Base-by-base conservation (phyloP, 1,284 basidiomycete genomes). In the Sutorius eximius region DNA sequence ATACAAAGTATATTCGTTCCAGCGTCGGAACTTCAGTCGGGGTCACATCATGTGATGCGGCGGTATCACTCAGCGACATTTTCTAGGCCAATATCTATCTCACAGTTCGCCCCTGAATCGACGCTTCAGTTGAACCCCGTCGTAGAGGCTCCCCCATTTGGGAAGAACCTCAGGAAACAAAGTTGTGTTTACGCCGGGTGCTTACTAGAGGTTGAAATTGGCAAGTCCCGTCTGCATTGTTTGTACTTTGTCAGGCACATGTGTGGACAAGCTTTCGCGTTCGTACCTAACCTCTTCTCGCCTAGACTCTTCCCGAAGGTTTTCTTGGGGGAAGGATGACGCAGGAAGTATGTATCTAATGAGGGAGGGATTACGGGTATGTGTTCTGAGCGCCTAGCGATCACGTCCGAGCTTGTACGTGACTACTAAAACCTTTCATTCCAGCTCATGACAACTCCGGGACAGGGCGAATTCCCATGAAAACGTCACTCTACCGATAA, bases 171-270 rank as follows among this genome's bases (percentile, higher is more conserved):
- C 30, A 15, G 5, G 30, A 41, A 58, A 53, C 32, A 45, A 55
- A 13, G 56, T 54, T 57, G 43, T 32, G 38, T 27, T 45, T 45
- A 53, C 37, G 24, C 50, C n/a, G 10, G 13, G 29, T 27, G 20
- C 24, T 57, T 58, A 46, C 56, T 42, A 18, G 4, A 43, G 3
- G 12, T 15, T 34, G 18, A 37, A 45, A 45, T 22, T 36, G 13
- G 6, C 16, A 24, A 11, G 22, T 15, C 29, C 9, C 20, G 3
- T 20, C 30, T 8, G 5, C 24, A 30, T 6, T 6, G 12, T 32
- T 45, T 32, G n/a, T 38, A 32, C 27, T 33, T 3, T 30, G 18
- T 24, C 20, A 57, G 49, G 56, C 22, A 38, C 45, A 12, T 22
- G 2, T 7, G 27, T 20, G 20, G 32, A 24, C 32, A 22, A 8